These are phyloP conservation scores for Apiospora kogelbergensis DNA, from an alignment of 2,329 filamentous ascomycete genomes.

Conservation along the genomic window DNA sequence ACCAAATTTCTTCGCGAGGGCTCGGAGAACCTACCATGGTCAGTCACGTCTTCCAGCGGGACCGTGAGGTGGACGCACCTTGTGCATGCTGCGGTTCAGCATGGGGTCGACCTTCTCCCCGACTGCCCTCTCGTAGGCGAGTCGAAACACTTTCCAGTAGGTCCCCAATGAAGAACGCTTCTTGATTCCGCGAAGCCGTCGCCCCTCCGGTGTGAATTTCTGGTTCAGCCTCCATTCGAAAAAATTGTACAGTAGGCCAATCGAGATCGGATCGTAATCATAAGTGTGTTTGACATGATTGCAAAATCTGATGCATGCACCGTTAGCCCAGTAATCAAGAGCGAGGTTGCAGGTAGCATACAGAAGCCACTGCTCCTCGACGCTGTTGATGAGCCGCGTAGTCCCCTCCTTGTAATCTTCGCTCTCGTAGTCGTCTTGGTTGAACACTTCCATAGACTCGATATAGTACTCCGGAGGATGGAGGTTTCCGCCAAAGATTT, in stretches of 20 bases:
- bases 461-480: conserved; percentile 20
- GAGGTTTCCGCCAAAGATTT: conserved; percentile 20
- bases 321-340: neutral
- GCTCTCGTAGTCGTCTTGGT: conserved; percentile 14
- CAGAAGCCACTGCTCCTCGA: conserved; percentile 17
- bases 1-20: conserved; percentile 20
- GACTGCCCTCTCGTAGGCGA: conserved; percentile 24
- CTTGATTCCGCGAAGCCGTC: conserved; percentile 16
- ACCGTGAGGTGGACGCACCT: conserved; percentile 11
- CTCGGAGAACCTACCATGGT: conserved; percentile 21
- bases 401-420: conserved; percentile 16
- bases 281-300: neutral
- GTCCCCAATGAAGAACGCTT: conserved; percentile 24
- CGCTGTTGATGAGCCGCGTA: neutral
- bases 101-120: conserved; percentile 18
- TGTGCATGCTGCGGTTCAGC: conserved; percentile 19
- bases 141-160: conserved; percentile 28
- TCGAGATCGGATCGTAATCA: neutral
- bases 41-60: neutral
- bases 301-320: neutral
- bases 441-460: conserved; percentile 14
- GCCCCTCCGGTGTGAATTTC: conserved; percentile 16
- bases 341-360: conserved; percentile 7
- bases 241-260: conserved; percentile 16
- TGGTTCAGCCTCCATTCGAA: conserved; percentile 20